These are phyloP conservation scores for Erythrobasidium hasegawianum DNA, from an alignment of 1,284 basidiomycete species.

Conservation along the genomic window DNA sequence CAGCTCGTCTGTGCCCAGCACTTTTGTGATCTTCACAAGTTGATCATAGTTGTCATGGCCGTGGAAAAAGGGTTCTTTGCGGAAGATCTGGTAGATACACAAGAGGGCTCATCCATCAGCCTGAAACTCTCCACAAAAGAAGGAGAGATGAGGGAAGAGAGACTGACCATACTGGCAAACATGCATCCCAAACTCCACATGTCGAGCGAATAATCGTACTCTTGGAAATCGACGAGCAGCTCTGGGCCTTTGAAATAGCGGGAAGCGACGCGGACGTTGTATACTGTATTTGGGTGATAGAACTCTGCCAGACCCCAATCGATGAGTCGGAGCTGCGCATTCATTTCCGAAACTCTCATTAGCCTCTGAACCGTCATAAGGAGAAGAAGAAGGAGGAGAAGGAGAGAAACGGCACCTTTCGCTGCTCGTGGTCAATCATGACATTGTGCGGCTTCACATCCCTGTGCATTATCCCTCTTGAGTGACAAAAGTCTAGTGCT, in stretches of 20 bases:
- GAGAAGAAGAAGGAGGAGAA: neutral
- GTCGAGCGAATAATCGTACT: conserved; percentile 56
- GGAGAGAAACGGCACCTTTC: conserved; percentile 62
- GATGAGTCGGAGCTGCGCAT: conserved; percentile 75
- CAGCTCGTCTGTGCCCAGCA: conserved; percentile 92
- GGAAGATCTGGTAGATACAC: conserved; percentile 70
- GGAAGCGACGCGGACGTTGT: conserved; percentile 96
- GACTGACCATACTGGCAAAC: conserved; percentile 94
- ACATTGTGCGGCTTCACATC: conserved; percentile 99
- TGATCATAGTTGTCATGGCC: conserved; percentile 99
- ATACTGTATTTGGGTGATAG: conserved; percentile 95
- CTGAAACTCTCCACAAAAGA: neutral
- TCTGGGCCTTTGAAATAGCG: conserved; percentile 99
- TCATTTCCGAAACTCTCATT: neutral
- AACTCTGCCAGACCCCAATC: conserved; percentile 99
- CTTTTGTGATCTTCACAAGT: conserved; percentile 95
- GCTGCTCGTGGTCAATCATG: conserved; percentile 97
- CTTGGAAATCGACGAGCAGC: conserved; percentile 90
- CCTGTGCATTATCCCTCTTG: conserved; percentile 97
- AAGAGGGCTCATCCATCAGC: neutral
- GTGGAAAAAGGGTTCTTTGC: conserved; percentile 99
- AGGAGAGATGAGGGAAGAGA: neutral
- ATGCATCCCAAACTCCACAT: conserved; percentile 99
- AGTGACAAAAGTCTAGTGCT: conserved; percentile 96
- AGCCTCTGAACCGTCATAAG: neutral